Base-by-base conservation (phyloP, 2,329 filamentous ascomycete genomes). In the Fusarium burgessii region DNA sequence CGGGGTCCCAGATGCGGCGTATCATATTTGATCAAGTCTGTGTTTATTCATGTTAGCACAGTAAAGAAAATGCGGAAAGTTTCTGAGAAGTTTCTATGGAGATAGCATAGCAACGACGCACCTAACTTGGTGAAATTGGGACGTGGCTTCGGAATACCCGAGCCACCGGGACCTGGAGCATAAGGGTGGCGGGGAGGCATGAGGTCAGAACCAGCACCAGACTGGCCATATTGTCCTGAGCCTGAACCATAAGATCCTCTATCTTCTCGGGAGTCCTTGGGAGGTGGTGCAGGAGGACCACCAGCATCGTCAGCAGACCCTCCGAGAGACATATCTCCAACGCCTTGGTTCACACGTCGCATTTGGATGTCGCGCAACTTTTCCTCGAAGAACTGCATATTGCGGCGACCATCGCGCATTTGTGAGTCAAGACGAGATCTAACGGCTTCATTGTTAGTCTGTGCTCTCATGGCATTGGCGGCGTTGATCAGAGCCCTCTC, bases 11-110 rank as follows among this genome's bases (percentile, higher is more conserved):
- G 91, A 80, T 98, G 93, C 20, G 93, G 93, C 35, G 95, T 98
- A 80, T 99, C 96, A 83, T 97, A 97, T 89, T 98, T 98, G 84
- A 99, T 98, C 70, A 99, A 86, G 83, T 99, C 96, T 98, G 66
- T 5, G 25, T 51, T 36, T 45, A 25, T 20, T 47, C 27, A n/a
- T 27, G 42, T 62, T 59, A 62, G 67, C 66, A 58, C 35, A 40
- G 33, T 27, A 49, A 61, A 35, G 58, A 35, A 25, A 51, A 15
- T 46, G 55, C 27, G 36, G 59, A 10, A 38, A 32, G 41, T 57
- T 50, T 59, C 38, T 42, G 20, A 27, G 40, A 33, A 27, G 41
- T 58, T 47, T 57, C 38, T 40, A 20, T 27, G 41, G 43, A 49
- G 46, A 60, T 58, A 20, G 27, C 55, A 50, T 49, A 50, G 58